Base-by-base conservation (phyloP, 805 yeast genomes). In the Yamadazyma ubonensis region DNA sequence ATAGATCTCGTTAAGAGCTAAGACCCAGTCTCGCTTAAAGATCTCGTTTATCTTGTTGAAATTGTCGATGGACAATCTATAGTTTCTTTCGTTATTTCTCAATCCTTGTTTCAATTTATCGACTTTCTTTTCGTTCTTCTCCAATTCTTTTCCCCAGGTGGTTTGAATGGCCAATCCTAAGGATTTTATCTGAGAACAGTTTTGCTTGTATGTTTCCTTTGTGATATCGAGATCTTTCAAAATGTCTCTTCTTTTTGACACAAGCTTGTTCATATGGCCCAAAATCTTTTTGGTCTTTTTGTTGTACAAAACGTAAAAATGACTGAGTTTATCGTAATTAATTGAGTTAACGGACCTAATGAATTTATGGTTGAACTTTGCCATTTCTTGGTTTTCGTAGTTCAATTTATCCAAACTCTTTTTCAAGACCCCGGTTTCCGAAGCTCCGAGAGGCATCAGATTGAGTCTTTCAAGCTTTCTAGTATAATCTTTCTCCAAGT, bases 11-110 rank as follows among this genome's bases (percentile, higher is more conserved):
- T 73, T 78, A 32, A 86, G 74, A 0, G 84, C 71, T 4, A 67
- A 55, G 42, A 71, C 68, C 96, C 96, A 87, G 49, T 86, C 89
- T 21, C 76, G 62, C 40, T 76, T 73, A 83, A 87, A 88, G 2
- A 72, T 58, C 26, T 81, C 83, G 45, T 76, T 73, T 14, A 79
- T 55, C 30, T 79, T 79, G 14, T 77, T 75, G 47, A 76, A 73
- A 14, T 71, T 72, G 12, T 71, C 64, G 22, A 81, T 67, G 1
- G 79, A 64, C 5, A 69, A 61, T 53, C 76, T 82, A 55, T 84
- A 87, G 34, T 80, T 81, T 3, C 77, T 63, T 43, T 78, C 75
- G 38, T 60, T 62, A 25, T 50, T 57, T 18, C 56, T 54, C 59
- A 66, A 72, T 9, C 72, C 50, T 17, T 65, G 60, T 42, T 68